These are phyloP conservation scores for Xylaria sp. DNA, from an alignment of 2,329 filamentous ascomycete species.

Conservation along the genomic window DNA sequence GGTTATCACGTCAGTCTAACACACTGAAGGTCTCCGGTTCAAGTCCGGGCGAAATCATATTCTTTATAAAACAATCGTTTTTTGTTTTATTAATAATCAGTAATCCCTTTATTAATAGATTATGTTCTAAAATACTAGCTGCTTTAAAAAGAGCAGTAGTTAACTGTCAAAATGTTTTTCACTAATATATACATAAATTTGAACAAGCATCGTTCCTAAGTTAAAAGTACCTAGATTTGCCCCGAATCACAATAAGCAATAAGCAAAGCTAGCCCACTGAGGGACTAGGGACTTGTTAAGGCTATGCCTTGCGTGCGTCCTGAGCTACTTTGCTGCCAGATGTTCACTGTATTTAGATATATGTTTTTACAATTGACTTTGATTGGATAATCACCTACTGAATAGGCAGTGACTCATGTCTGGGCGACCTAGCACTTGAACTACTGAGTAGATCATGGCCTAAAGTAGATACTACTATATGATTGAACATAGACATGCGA, in stretches of 20 bases:
- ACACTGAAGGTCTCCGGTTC: slow-evolving; percentile 53
- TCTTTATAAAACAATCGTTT: no score
- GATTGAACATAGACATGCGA: no score
- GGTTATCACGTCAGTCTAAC: slow-evolving; percentile 62
- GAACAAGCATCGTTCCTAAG: background rate
- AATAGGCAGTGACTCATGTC: background rate
- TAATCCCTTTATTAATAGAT: no score
- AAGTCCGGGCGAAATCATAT: slow-evolving; percentile 48
- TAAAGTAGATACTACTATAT: no score
- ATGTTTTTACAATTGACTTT: background rate
- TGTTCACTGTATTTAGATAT: background rate
- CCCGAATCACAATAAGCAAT: background rate
- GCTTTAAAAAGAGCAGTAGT: background rate
- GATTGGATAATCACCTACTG: background rate
- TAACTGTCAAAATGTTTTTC: background rate
- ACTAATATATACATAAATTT: background rate
- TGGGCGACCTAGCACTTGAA: background rate
- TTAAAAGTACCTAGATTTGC: no score
- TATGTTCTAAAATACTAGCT: no score
- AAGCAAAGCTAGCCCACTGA: background rate
- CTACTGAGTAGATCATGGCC: background rate
- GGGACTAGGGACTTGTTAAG: background rate
- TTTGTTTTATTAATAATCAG: no score
- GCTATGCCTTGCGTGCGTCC: background rate
- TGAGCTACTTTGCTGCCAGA: slow-evolving; percentile 1